These are phyloP conservation scores for Boletus sp. DNA, from an alignment of 768 basidiomycete genomes.

Conservation along the genomic window DNA sequence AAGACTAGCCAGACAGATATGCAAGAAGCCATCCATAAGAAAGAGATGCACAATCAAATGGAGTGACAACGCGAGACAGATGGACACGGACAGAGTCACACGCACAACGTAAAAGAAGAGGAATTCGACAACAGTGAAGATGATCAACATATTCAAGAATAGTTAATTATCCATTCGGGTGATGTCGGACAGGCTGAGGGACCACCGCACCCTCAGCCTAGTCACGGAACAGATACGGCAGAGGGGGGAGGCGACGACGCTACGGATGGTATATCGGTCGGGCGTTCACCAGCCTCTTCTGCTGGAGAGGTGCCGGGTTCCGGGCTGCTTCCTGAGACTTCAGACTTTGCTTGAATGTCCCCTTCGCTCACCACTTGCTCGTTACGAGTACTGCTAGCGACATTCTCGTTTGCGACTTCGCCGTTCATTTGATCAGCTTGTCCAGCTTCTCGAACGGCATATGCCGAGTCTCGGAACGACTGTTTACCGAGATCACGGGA, in stretches of 20 bases:
- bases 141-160: constrained; percentile 35
- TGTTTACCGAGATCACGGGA: constrained; percentile 30
- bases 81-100: constrained; percentile 12
- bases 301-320: constrained; percentile 19
- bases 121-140: constrained; percentile 27
- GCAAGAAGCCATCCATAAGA: constrained; percentile 19
- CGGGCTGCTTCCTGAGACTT: constrained; percentile 12
- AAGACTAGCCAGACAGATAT: constrained; percentile 20
- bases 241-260: constrained; percentile 31
- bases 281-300: constrained; percentile 22
- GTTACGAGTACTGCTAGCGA: constrained; percentile 7
- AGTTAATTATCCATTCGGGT: constrained; percentile 28
- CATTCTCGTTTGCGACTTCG: constrained; percentile 17
- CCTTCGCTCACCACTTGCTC: constrained; percentile 9
- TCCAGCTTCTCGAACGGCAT: constrained; percentile 23
- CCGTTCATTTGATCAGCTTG: constrained; percentile 20
- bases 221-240: constrained; percentile 28
- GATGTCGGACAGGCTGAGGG: constrained; percentile 3
- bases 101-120: constrained; percentile 3
- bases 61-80: constrained; percentile 8
- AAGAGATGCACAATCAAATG: constrained; percentile 6
- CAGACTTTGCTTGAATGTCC: constrained; percentile 12
- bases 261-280: constrained; percentile 24
- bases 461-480: constrained; percentile 21
- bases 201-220: not conserved